Percentiles rank a stretch among this genome's conserved stretches.
Evolutionary conservation across 2,329 filamentous ascomycete species (phyloP).

Genomic region (Lasiodiplodia citricola): DNA sequence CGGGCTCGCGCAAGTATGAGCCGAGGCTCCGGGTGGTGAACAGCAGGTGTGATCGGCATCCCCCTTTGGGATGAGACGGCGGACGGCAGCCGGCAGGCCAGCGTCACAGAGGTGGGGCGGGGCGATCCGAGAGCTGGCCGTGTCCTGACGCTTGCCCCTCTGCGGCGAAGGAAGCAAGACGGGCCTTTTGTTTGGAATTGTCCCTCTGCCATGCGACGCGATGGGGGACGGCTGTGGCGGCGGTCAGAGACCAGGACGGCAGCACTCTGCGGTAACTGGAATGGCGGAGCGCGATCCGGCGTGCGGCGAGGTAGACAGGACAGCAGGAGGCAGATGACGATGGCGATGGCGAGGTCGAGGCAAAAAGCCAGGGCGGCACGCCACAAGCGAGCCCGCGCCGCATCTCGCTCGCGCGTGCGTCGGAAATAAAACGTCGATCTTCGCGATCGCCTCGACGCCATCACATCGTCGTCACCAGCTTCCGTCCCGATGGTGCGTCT

Average conservation of each 20-base stretch:
- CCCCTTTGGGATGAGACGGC: background rate
- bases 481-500: background rate
- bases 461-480: background rate
- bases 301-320: background rate
- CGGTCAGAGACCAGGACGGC: background rate
- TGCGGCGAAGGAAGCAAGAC: background rate
- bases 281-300: background rate
- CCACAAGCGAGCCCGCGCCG: background rate
- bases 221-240: background rate
- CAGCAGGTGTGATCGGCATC: background rate
- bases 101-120: constrained; percentile 17
- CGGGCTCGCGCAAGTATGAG: too few relatives aligned
- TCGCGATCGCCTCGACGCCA: background rate
- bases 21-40: background rate
- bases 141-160: background rate
- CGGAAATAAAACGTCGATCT: background rate
- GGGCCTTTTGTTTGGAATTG: background rate
- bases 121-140: constrained; percentile 2
- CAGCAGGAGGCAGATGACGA: background rate
- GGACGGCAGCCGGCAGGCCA: background rate
- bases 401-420: background rate
- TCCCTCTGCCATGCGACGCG: background rate
- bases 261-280: too few relatives aligned
- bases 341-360: background rate
- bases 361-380: background rate